Conservation (phyloP, 2,329 filamentous ascomycete species). For the Hypoxylon sp. region DNA sequence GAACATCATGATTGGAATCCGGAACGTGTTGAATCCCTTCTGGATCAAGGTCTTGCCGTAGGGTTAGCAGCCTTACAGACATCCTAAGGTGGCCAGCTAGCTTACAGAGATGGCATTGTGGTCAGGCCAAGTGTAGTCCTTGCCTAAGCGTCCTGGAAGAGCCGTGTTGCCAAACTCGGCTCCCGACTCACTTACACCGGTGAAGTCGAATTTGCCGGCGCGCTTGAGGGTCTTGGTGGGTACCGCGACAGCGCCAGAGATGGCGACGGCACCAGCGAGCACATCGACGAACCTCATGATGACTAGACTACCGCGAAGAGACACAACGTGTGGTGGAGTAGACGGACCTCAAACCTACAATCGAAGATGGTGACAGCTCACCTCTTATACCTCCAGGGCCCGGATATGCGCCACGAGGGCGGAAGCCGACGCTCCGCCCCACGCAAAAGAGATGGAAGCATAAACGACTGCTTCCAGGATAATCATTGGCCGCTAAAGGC, state of each 20-base stretch:
- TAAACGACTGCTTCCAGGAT: conserved; percentile 29
- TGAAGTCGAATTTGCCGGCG: conserved; percentile 56
- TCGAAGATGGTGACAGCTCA: neutral
- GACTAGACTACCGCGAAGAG: conserved; percentile 29
- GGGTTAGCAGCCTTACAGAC: conserved; percentile 20
- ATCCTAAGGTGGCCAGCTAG: conserved; percentile 10
- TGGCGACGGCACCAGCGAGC: conserved; percentile 52
- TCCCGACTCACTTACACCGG: conserved; percentile 61
- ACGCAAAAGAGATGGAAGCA: conserved; percentile 43
- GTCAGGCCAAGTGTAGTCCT: conserved; percentile 73
- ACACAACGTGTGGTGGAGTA: conserved; percentile 25
- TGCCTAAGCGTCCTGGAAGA: conserved; percentile 69
- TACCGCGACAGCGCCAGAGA: conserved; percentile 54
- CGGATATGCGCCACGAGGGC: conserved; percentile 28
- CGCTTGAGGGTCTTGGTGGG: conserved; percentile 55
- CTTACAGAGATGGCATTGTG: conserved; percentile 60
- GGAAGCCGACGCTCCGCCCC: conserved; percentile 51
- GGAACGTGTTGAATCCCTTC: conserved; percentile 70
- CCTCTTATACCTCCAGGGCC: conserved; percentile 35
- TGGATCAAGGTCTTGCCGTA: conserved; percentile 61
- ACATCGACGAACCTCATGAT: conserved; percentile 56
- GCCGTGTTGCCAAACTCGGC: conserved; percentile 73
- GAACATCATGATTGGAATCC: conserved; percentile 70
- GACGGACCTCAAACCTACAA: conserved; percentile 5
- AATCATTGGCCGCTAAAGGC: conserved; percentile 23